Evolutionary conservation across 2,329 filamentous ascomycete species (phyloP).

Genomic region (Ascochyta lentis): DNA sequence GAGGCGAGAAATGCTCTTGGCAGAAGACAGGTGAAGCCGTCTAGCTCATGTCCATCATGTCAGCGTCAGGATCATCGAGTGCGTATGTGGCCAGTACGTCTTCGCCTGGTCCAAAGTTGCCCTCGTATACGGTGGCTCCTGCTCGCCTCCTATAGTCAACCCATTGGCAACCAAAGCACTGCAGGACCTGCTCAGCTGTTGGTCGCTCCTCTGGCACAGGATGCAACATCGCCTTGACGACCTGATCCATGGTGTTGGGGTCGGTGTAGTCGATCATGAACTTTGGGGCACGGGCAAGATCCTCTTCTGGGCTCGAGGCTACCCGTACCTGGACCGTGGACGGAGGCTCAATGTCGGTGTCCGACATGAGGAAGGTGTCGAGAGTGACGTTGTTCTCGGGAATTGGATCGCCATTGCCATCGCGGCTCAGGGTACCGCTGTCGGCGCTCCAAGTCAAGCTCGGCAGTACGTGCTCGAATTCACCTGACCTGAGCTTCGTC

Average conservation of each 20-base stretch:
- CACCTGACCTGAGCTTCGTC: conserved; percentile 86
- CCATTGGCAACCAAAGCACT: conserved; percentile 78
- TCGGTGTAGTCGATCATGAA: conserved; percentile 87
- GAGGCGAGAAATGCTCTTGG: neutral
- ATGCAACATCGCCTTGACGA: conserved; percentile 88
- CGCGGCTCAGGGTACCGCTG: conserved; percentile 70
- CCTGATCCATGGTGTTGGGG: conserved; percentile 76
- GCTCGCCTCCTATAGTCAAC: conserved; percentile 77
- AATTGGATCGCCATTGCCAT: conserved; percentile 62
- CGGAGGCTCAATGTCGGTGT: conserved; percentile 48
- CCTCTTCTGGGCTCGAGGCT: conserved; percentile 48
- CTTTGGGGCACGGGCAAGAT: conserved; percentile 72
- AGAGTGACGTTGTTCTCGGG: conserved; percentile 28
- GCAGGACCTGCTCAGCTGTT: conserved; percentile 74
- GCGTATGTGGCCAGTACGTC: conserved; percentile 60
- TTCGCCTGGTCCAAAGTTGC: conserved; percentile 86
- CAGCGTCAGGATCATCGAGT: conserved; percentile 21
- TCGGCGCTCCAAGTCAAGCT: conserved; percentile 82
- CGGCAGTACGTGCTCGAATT: conserved; percentile 81
- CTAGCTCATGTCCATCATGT: conserved; percentile 65
- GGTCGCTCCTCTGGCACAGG: conserved; percentile 77
- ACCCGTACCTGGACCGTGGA: conserved; percentile 45
- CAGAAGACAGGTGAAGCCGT: neutral
- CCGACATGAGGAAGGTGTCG: conserved; percentile 41
- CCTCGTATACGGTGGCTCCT: conserved; percentile 94